Base-by-base conservation (phyloP, 345 rosid genomes). In the Garcia nutans region DNA sequence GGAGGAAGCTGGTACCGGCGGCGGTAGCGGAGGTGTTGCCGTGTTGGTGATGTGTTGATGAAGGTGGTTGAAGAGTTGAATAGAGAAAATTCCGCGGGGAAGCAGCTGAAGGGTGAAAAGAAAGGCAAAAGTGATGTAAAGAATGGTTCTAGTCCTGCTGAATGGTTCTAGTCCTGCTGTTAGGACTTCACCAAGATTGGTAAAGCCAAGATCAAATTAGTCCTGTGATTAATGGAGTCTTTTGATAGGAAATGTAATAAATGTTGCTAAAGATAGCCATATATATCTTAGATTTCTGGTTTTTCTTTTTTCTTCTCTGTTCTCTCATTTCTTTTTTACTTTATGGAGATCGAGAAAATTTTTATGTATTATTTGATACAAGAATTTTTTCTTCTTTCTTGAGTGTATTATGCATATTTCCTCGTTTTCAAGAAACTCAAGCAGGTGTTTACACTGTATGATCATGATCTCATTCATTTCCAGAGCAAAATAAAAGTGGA, bases 121-220 rank as follows among this genome's bases (percentile, higher is more conserved):
- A 71, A 59, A 44, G 72, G 28, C 6, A 75, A 62, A 1, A 31
- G 54, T 28, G 70, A 41, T 0, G 26, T 22, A 60, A 78, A 59
- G 44, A 74, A 54, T 63, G 65, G 74, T 22, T 59, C 70, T 22
- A 41, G 68, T 33, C 44, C 67, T 28, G 61, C n/a, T 22, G 10
- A 71, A 5, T 23, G 44, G 50, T n/a, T n/a, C n/a, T n/a, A 28
- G 1, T 28, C 31, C 31, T 28, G 31, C 31, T 3, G 73, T 50
- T 9, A 88, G 97, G 79, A 54, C 82, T 71, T 94, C 98, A 8
- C 92, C 90, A 31, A 92, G 95, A 83, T 75, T 88, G 73, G 85
- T 85, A 0, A 91, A 83, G 70, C 82, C 77, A 60, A 77, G 80
- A 19, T 73, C 61, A 17, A 63, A 15, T 16, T 67, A 62, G 65